These are phyloP conservation scores for Daedaleopsis sinensis DNA, from an alignment of 768 basidiomycete genomes.

Conservation along the genomic window DNA sequence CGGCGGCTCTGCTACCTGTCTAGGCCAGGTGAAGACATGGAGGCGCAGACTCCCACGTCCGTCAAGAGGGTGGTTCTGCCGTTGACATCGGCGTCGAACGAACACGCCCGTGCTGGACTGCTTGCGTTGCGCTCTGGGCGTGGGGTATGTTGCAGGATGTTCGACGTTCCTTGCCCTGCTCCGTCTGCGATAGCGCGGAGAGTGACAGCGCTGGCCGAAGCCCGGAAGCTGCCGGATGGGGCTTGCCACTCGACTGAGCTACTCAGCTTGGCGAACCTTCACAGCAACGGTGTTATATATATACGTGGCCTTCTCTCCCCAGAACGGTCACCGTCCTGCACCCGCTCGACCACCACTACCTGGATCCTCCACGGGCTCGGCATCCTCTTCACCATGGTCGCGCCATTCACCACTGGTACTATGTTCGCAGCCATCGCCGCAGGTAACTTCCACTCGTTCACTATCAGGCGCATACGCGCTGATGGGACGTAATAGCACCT, in stretches of 20 bases:
- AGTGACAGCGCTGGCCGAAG: background rate
- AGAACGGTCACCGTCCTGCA: background rate
- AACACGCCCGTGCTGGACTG: too few relatives aligned
- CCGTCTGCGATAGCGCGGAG: too few relatives aligned
- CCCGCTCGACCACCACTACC: background rate
- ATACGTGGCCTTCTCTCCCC: background rate
- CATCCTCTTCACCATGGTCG: constrained; percentile 50
- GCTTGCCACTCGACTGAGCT: background rate
- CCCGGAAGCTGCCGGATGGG: background rate
- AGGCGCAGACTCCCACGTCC: too few relatives aligned
- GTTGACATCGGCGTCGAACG: too few relatives aligned
- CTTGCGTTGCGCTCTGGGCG: too few relatives aligned
- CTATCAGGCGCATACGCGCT: background rate
- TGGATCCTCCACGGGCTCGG: background rate
- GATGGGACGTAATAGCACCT: background rate
- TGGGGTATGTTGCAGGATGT: too few relatives aligned
- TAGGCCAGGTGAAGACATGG: too few relatives aligned
- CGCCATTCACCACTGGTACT: background rate
- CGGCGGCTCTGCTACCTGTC: too few relatives aligned
- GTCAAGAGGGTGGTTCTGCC: too few relatives aligned
- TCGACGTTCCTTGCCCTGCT: too few relatives aligned
- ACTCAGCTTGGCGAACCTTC: background rate
- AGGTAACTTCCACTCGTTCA: background rate
- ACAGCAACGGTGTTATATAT: background rate
- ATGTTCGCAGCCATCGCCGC: background rate